These are phyloP conservation scores for Cladobotryum protrusum DNA, from an alignment of 2,329 filamentous ascomycete species.

Conservation along the genomic window DNA sequence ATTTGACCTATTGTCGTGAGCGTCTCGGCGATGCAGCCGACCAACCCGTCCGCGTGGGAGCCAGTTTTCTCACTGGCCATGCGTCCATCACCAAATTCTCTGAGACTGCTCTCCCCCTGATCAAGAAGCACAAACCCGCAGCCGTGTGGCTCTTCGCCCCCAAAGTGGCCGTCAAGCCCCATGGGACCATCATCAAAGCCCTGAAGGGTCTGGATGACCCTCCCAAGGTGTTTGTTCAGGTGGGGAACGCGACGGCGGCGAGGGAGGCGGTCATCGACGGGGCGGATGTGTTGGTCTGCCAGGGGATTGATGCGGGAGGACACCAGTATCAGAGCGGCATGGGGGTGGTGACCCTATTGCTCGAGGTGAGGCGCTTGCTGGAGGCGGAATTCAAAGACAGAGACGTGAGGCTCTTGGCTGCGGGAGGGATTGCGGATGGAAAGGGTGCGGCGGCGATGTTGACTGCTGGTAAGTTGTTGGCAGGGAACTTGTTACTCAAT, in stretches of 20 bases:
- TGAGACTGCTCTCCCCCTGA: conserved; percentile 41
- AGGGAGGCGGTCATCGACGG: conserved; percentile 40
- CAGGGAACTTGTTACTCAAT: background rate
- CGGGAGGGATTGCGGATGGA: conserved; percentile 54
- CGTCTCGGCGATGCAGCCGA: conserved; percentile 20
- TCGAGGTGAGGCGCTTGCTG: conserved; percentile 48
- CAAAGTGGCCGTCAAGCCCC: conserved; percentile 33
- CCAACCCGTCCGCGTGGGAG: conserved; percentile 46
- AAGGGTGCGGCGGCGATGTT: conserved; percentile 50
- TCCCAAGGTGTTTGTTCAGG: conserved; percentile 53
- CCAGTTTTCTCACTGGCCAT: conserved; percentile 50
- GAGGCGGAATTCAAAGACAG: conserved; percentile 27
- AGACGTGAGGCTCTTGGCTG: conserved; percentile 42
- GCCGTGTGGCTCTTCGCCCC: conserved; percentile 65
- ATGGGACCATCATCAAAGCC: conserved; percentile 30
- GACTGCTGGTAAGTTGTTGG: conserved; percentile 39
- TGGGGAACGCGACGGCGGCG: conserved; percentile 54
- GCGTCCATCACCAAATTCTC: conserved; percentile 33
- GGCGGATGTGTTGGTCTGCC: conserved; percentile 54
- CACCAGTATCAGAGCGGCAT: conserved; percentile 52
- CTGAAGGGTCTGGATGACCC: conserved; percentile 24
- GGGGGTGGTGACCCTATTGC: conserved; percentile 50
- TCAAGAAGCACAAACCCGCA: conserved; percentile 47
- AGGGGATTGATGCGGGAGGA: conserved; percentile 59
- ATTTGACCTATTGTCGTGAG: conserved; percentile 24